These are phyloP conservation scores for Haplosporangium sp. DNA, from an alignment of 371 early-diverging fungal species.

Conservation along the genomic window DNA sequence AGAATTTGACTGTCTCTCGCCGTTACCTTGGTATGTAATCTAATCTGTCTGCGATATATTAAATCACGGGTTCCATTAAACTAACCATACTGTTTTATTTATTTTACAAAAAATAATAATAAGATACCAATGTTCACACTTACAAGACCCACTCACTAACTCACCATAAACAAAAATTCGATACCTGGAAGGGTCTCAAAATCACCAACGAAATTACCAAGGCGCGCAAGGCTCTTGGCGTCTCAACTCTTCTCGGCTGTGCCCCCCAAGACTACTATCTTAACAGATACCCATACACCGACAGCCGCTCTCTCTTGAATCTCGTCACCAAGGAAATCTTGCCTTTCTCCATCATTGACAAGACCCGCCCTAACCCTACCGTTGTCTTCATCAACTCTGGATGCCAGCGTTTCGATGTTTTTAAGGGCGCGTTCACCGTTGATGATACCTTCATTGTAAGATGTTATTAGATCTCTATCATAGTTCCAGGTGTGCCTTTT, in stretches of 20 bases:
- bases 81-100: too few relatives aligned
- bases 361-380: slow-evolving; percentile 56
- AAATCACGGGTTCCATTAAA: too few relatives aligned
- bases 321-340: slow-evolving; percentile 61
- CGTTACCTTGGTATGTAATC: slow-evolving; percentile 60
- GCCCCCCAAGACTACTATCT: slow-evolving; percentile 67
- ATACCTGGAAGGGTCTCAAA: slow-evolving; percentile 59
- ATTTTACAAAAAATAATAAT: too few relatives aligned
- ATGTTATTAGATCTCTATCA: too few relatives aligned
- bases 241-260: slow-evolving; percentile 60
- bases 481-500: too few relatives aligned
- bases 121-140: slow-evolving; percentile 64
- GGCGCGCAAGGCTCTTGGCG: slow-evolving; percentile 49
- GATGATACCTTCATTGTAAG: slow-evolving; percentile 64
- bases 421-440: slow-evolving; percentile 63
- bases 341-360: slow-evolving; percentile 54
- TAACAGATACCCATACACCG: slow-evolving; percentile 56
- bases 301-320: slow-evolving; percentile 58
- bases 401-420: slow-evolving; percentile 63
- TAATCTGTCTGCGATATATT: too few relatives aligned
- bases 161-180: slow-evolving; percentile 55
- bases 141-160: slow-evolving; percentile 65
- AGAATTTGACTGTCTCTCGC: slow-evolving; percentile 64
- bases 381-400: slow-evolving; percentile 64
- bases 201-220: slow-evolving; percentile 59